phyloP scores from a whole-genome alignment of 2,329 filamentous ascomycete genomes.

The Botrytis medusae region DNA sequence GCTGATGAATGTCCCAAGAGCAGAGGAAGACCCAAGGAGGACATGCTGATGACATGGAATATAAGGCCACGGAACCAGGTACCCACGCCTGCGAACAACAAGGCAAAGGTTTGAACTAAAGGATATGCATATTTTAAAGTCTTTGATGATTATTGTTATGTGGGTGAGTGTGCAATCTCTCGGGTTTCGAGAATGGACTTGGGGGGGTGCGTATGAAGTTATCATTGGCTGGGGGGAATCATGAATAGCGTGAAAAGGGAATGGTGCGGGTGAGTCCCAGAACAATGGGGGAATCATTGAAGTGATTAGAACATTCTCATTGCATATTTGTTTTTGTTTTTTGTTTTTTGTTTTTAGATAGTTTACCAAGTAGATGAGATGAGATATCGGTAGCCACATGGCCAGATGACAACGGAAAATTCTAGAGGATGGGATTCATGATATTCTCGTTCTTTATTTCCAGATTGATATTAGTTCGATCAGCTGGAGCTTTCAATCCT shows the following conservation, averaged over 20 bases:
- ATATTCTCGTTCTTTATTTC: constrained; percentile 19
- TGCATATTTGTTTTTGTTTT: not conserved
- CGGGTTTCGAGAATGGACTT: constrained; percentile 18
- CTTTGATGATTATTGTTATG: not conserved
- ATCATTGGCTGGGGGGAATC: constrained; percentile 9
- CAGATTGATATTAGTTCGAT: not conserved
- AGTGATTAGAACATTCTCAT: not conserved
- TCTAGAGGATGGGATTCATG: not conserved
- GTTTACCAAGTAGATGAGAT: constrained; percentile 1
- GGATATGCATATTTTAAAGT: constrained; percentile 14
- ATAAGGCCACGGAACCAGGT: constrained; percentile 18
- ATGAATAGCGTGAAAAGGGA: not conserved
- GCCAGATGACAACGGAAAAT: constrained; percentile 2
- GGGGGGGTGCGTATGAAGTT: not conserved
- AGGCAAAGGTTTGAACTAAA: not conserved
- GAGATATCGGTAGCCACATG: constrained; percentile 11
- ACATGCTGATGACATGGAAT: constrained; percentile 20
- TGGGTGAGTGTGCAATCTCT: constrained; percentile 9
- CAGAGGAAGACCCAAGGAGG: constrained; percentile 4
- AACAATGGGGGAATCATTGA: constrained; percentile 3
- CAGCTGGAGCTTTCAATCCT: not conserved
- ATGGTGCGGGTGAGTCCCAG: not conserved
- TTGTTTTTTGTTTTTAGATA: not conserved
- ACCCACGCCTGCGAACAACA: constrained; percentile 7
- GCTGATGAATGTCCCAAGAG: constrained; percentile 17